Evolutionary conservation across 495 filamentous ascomycete species (phyloP), one percentile per base, ranked within the genome.

Genomic region (Aspergillus taichungensis): DNA sequence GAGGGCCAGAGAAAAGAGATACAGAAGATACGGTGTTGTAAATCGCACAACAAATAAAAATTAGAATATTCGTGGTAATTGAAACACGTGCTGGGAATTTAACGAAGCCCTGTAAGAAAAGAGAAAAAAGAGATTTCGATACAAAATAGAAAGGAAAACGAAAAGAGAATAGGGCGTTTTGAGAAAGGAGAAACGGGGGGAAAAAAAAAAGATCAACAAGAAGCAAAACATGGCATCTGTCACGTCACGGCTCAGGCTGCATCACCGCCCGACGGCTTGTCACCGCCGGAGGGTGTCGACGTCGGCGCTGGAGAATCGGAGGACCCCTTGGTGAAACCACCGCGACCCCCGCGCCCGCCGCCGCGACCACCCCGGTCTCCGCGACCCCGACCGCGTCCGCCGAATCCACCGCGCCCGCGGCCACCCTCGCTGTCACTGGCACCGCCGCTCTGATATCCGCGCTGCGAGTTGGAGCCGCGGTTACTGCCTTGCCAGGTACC

Each of bases 381-480:
- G 39, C 54, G 44, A 27, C 53, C 49, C 34, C 65, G 62, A 13
- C 69, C 60, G 51, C 65, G 68, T 33, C 70, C 60, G 30, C 61
- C 56, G 37, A 64, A 64, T 38, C 66, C 66, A 34, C 59, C 67
- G 39, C 71, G 60, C 41, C 77, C 73, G 5, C 80, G 73, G n/a
- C 79, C 79, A 50, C 66, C 78, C 56, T 94, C 87, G 43, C 87
- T 90, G 58, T 94, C 92, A 58, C 88, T 95, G 47, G 85, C 81
- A 43, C 73, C 80, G 43, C 73, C 81, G 55, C 82, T 91, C 52
- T 81, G 74, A 61, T 89, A 94, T 56, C 82, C 88, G 52, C 75
- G 82, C 54, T 71, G 73, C 38, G 70, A 65, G 43, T 65, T 77
- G 44, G 59, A 73, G 32, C 83, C 78, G 10, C 80, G 73, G 61